phyloP scores from a whole-genome alignment of 176 grass and related monocot species.

The Carex pumila region DNA sequence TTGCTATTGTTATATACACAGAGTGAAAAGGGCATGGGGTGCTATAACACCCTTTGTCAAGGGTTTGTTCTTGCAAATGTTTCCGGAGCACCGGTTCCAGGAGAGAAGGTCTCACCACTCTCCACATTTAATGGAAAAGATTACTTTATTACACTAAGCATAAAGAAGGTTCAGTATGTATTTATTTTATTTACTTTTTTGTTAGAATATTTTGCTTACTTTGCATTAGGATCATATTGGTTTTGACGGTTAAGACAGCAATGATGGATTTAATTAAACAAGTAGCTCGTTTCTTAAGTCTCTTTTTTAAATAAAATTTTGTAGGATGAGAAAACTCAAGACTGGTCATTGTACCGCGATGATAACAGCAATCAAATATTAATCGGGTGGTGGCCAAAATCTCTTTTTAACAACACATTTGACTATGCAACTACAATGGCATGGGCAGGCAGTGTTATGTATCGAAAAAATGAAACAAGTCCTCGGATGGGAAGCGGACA shows the following conservation, averaged over 20 bases:
- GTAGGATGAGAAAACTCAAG: conserved; percentile 14
- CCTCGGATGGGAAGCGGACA: conserved; percentile 26
- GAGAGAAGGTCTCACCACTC: background rate
- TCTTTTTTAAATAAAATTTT: background rate
- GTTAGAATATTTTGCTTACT: background rate
- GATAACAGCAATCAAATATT: background rate
- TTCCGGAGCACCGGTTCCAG: background rate
- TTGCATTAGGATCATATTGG: background rate
- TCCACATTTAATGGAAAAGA: background rate
- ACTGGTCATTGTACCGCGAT: conserved; percentile 20
- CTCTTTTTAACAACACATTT: conserved; percentile 1
- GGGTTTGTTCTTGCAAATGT: conserved; percentile 12
- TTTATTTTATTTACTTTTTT: background rate
- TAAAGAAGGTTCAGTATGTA: background rate
- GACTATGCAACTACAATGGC: background rate
- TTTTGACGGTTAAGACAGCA: too few species aligned
- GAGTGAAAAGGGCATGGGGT: background rate
- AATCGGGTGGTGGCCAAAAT: conserved; percentile 14
- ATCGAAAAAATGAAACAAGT: conserved; percentile 12
- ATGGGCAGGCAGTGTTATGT: conserved; percentile 10
- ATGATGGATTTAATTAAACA: too few species aligned
- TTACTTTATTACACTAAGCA: conserved; percentile 2
- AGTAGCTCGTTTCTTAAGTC: too few species aligned
- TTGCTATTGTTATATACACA: background rate
- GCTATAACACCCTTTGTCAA: background rate